Evolutionary conservation across 2,329 filamentous ascomycete species (phyloP).

Genomic region (Nemania serpens): DNA sequence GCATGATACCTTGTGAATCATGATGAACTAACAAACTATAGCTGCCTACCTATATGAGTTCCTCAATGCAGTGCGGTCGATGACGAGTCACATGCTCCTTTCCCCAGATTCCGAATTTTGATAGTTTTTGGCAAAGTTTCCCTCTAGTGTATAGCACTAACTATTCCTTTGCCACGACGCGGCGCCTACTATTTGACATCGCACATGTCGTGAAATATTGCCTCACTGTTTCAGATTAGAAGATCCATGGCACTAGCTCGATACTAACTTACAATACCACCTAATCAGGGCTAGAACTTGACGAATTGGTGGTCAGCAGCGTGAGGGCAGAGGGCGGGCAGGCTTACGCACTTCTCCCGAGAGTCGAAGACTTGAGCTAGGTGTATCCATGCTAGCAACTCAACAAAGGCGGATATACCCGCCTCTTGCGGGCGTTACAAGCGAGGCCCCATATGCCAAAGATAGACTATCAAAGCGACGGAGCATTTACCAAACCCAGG

Average conservation of each 20-base stretch:
- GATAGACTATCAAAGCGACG: not conserved
- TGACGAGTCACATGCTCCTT: too few relatives aligned
- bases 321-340: not conserved
- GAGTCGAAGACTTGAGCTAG: not conserved
- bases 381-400: conserved; percentile 17
- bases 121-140: not conserved
- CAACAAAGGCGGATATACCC: conserved; percentile 19
- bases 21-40: too few relatives aligned
- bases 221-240: conserved; percentile 20
- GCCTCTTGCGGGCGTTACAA: conserved; percentile 1
- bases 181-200: conserved; percentile 8
- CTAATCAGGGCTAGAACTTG: not conserved
- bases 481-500: conserved; percentile 9
- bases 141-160: not conserved
- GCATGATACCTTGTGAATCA: too few relatives aligned
- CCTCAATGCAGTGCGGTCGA: too few relatives aligned
- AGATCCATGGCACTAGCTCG: conserved; percentile 8
- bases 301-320: conserved; percentile 25
- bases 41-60: too few relatives aligned
- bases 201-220: conserved; percentile 7
- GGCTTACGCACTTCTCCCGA: conserved; percentile 19
- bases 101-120: too few relatives aligned
- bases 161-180: not conserved
- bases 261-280: not conserved
- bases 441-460: conserved; percentile 4